phyloP scores from a whole-genome alignment of 805 yeast genomes.

The Wickerhamiella domercqiae region DNA sequence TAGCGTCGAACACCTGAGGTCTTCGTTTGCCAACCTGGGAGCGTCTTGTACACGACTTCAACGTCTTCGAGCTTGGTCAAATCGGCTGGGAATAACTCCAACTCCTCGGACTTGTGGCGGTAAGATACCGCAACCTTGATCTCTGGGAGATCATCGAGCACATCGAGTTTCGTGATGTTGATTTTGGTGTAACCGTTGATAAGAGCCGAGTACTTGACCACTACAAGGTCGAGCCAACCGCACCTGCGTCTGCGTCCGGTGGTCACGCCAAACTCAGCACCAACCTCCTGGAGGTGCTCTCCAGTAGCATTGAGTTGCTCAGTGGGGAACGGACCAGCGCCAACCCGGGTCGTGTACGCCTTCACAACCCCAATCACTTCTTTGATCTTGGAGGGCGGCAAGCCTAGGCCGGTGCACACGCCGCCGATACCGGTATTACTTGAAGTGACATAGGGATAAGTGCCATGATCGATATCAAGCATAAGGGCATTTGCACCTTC shows the following conservation, averaged over 20 bases:
- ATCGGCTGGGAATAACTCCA: constrained; percentile 86
- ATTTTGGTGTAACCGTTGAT: constrained; percentile 90
- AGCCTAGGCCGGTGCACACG: constrained; percentile 88
- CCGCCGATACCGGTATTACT: constrained; percentile 96
- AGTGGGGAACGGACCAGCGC: constrained; percentile 98
- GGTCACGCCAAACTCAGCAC: constrained; percentile 95
- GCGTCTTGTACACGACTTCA: constrained; percentile 78
- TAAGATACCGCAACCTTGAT: constrained; percentile 80
- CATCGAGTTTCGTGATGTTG: constrained; percentile 92
- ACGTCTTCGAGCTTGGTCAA: constrained; percentile 66
- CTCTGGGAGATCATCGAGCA: constrained; percentile 76
- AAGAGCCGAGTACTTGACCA: constrained; percentile 73
- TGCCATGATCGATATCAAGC: constrained; percentile 96
- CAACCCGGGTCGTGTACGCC: constrained; percentile 97
- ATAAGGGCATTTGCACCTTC: constrained; percentile 98
- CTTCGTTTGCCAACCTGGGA: constrained; percentile 89
- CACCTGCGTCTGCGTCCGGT: constrained; percentile 98
- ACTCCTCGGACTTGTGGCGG: constrained; percentile 47
- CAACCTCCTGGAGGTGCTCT: constrained; percentile 73
- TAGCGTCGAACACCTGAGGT: constrained; percentile 57
- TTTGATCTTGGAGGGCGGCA: constrained; percentile 75
- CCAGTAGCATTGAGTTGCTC: constrained; percentile 85
- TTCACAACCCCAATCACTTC: constrained; percentile 91
- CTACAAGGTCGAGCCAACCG: constrained; percentile 97
- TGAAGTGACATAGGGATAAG: constrained; percentile 94